phyloP scores from a whole-genome alignment of 2,329 filamentous ascomycete species.

The Penicillium occitanis region DNA sequence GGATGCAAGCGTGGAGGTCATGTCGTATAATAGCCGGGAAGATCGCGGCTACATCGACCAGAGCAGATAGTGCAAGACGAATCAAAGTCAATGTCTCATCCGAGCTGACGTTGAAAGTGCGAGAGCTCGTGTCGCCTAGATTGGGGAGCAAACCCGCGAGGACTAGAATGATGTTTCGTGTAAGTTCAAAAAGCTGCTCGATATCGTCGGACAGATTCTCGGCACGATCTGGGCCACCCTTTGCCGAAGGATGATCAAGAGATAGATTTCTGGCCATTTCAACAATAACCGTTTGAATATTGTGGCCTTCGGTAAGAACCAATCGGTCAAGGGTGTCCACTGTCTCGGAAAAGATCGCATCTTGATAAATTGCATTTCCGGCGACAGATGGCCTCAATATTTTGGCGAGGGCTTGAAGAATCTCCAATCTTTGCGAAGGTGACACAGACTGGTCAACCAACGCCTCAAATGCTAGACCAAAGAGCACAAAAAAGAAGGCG shows the following conservation, averaged over 20 bases:
- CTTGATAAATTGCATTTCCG: slow-evolving; percentile 93
- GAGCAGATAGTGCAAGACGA: slow-evolving; percentile 74
- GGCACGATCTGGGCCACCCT: slow-evolving; percentile 63
- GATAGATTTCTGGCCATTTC: slow-evolving; percentile 90
- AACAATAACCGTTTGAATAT: slow-evolving; percentile 88
- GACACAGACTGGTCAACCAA: slow-evolving; percentile 77
- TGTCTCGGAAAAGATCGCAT: slow-evolving; percentile 92
- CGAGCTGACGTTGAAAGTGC: slow-evolving; percentile 68
- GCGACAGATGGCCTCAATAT: slow-evolving; percentile 93
- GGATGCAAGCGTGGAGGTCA: slow-evolving; percentile 91
- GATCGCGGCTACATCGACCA: slow-evolving; percentile 91
- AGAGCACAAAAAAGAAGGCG: slow-evolving; percentile 97
- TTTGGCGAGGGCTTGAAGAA: slow-evolving; percentile 87
- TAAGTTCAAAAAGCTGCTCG: slow-evolving; percentile 95
- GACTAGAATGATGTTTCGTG: slow-evolving; percentile 91
- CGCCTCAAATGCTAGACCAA: slow-evolving; percentile 94
- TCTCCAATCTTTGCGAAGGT: slow-evolving; percentile 77
- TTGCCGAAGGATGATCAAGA: slow-evolving; percentile 85
- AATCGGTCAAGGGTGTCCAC: slow-evolving; percentile 94
- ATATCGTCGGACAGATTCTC: slow-evolving; percentile 93
- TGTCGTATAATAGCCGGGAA: slow-evolving; percentile 97
- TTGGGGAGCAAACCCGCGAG: slow-evolving; percentile 85
- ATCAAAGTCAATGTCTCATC: slow-evolving; percentile 84
- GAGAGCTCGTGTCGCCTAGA: slow-evolving; percentile 53
- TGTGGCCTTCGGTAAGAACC: slow-evolving; percentile 83